Percentiles rank a stretch among this genome's conserved stretches.
Conservation (phyloP, 176 grass and related monocot species). For the Oropetium thomaeum region DNA sequence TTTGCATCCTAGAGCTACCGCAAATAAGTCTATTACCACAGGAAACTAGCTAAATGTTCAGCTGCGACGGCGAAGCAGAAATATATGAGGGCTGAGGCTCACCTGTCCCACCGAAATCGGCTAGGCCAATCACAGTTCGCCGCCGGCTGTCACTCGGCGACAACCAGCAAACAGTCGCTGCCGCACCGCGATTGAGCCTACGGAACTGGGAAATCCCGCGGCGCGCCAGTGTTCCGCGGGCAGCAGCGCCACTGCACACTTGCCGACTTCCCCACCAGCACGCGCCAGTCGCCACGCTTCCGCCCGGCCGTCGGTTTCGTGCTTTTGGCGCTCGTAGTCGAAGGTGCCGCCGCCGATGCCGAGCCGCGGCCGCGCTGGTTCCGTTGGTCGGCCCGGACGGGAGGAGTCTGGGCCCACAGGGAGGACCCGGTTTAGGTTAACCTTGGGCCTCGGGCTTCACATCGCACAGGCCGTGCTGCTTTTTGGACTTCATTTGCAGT, state of each 20-base stretch:
- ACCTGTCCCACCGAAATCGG: neutral
- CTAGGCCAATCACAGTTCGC: neutral
- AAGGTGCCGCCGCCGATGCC: too few relatives aligned
- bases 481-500: neutral
- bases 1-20: neutral
- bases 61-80: neutral
- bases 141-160: neutral
- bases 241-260: neutral
- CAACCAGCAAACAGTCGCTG: neutral
- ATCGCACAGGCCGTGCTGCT: neutral
- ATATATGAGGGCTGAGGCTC: neutral
- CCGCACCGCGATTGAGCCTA: neutral
- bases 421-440: neutral
- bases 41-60: neutral
- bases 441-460: neutral
- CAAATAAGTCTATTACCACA: neutral
- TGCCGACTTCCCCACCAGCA: neutral
- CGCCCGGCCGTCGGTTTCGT: neutral
- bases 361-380: neutral
- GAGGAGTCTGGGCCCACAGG: neutral
- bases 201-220: neutral
- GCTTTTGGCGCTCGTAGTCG: neutral
- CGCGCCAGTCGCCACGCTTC: neutral
- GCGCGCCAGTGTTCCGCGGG: neutral
- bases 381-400: neutral